Base-by-base conservation (phyloP, 768 basidiomycete genomes). In the Thelephora aurantiotincta region DNA sequence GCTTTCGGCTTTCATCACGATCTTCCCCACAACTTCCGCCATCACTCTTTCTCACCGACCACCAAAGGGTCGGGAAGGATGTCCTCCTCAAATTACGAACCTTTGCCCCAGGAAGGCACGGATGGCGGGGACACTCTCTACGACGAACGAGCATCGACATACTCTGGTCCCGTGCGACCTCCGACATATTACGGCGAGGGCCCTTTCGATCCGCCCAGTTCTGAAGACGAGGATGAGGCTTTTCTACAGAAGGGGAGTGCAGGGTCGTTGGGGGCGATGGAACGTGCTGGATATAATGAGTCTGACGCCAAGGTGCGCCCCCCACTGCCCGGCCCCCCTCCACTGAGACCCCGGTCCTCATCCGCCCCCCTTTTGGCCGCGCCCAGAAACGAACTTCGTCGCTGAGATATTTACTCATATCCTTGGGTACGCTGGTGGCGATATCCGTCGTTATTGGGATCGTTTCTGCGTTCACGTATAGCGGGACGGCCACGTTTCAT, bases 391-490 rank as follows among this genome's bases (percentile, higher is more conserved):
- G 71, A 46, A 64, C 69, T 5, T 63, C 73, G 0, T 74, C 79
- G 12, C 60, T 83, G 35, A 73, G 79, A 46, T 72, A 70, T 50
- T 73, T 93, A 36, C 63, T 84, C 30, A 70, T 79, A 48, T 60
- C 74, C 42, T 71, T 96, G 45, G 65, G 66, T 36, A 68, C 68
- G 1, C 68, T 91, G 11, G 68, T 91, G 7, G 50, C 68, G 0
- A 58, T 86, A 38, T 78, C 89, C 2, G 73, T 68, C 0, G 58
- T 78, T 23, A 80, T 96, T 50, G 91, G 90, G 2, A 65, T 84
- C 11, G 71, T 91, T 52, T 82, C 90, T 11, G 91, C 87, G 0
- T 68, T 72, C 44, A 71, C 77, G 2, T 96, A 89, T 65, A 69
- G 71, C 20, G 75, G 80, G 16, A 64, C 71, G 48, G 57, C 71